Evolutionary conservation across 257 asterid genomes (phyloP).

Genomic region (Penstemon barbatus): DNA sequence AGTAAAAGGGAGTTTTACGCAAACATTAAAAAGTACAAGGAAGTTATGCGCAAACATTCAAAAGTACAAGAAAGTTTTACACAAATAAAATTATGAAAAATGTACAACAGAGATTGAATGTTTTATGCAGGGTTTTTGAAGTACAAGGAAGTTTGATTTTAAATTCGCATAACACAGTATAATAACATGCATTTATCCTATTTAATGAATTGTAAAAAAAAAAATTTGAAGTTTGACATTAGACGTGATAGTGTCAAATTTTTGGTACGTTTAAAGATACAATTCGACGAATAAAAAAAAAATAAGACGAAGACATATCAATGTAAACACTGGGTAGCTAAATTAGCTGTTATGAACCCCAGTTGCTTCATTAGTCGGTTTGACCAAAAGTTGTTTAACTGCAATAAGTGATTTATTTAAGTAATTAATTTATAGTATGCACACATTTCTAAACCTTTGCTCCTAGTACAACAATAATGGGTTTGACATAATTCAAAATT

Average conservation of each 20-base stretch:
- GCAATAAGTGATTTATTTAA: slow-evolving; percentile 38
- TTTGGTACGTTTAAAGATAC: background rate
- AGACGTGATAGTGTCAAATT: background rate
- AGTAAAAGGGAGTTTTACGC: too few relatives aligned
- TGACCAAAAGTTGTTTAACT: slow-evolving; percentile 35
- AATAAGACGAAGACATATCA: slow-evolving; percentile 6
- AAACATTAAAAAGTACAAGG: too few relatives aligned
- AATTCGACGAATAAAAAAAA: background rate
- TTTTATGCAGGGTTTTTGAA: too few relatives aligned
- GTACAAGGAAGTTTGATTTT: too few relatives aligned
- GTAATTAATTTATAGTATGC: slow-evolving; percentile 22
- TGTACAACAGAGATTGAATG: too few relatives aligned
- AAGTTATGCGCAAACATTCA: too few relatives aligned
- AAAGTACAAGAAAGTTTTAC: too few relatives aligned
- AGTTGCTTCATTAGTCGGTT: slow-evolving; percentile 26
- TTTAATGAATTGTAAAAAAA: too few relatives aligned
- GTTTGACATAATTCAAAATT: slow-evolving; percentile 42
- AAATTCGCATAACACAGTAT: too few relatives aligned
- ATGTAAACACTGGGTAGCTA: slow-evolving; percentile 23
- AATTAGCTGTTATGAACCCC: slow-evolving; percentile 35
- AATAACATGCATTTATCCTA: too few relatives aligned
- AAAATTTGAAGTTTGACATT: background rate
- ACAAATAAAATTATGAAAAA: too few relatives aligned
- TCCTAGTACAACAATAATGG: slow-evolving; percentile 26
- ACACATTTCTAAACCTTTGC: slow-evolving; percentile 31